Conservation (phyloP, 1,284 basidiomycete species). For the Ganoderma leucocontextum region DNA sequence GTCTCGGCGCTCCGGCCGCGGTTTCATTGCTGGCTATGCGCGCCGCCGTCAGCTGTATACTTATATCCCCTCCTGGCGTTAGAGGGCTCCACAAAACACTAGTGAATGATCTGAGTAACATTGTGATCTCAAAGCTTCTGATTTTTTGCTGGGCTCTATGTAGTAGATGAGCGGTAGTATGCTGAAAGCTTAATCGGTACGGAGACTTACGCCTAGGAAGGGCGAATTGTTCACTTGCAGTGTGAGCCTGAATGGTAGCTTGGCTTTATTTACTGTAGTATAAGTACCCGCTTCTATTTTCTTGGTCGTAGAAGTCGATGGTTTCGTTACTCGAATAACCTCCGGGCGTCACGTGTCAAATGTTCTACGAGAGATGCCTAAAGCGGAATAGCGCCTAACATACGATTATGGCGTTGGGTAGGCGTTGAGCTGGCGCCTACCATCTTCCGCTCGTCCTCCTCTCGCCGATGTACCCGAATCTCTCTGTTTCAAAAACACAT, state of each 20-base stretch:
- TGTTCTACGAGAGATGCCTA: constrained; percentile 9
- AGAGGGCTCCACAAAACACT: too few species aligned
- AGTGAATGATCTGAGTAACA: too few species aligned
- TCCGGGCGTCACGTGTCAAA: background rate
- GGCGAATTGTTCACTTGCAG: too few species aligned
- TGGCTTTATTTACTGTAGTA: too few species aligned
- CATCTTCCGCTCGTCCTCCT: background rate
- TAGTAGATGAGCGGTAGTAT: too few species aligned
- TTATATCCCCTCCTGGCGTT: too few species aligned
- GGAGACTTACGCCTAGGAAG: too few species aligned
- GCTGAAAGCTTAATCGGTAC: too few species aligned
- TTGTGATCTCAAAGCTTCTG: too few species aligned
- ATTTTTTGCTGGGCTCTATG: too few species aligned
- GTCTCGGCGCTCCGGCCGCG: background rate
- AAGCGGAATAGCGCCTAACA: background rate
- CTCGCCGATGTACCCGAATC: background rate
- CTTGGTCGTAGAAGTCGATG: background rate
- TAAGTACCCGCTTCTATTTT: background rate
- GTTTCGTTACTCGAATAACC: background rate
- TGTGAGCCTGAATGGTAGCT: too few species aligned
- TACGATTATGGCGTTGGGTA: background rate
- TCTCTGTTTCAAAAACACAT: background rate
- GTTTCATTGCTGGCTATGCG: background rate
- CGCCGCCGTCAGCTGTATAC: too few species aligned
- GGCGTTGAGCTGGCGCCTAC: background rate